Evolutionary conservation across 257 asterid genomes (phyloP), one percentile per base, ranked within the genome.

Genomic region (Solanum stenotomum): DNA sequence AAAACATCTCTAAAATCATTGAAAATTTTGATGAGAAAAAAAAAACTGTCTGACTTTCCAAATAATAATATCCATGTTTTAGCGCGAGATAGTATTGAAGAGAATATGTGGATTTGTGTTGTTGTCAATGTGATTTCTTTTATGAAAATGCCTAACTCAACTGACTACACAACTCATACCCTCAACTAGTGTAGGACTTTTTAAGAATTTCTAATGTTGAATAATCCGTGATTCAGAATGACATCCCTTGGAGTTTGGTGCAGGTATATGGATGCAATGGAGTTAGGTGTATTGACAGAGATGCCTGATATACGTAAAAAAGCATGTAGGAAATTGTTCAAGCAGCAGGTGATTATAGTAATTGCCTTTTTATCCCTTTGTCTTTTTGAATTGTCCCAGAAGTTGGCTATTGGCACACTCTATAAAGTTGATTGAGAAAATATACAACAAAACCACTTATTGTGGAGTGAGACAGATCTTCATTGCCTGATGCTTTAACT

Each of bases 211-310:
- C 37, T 10, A 27, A 44, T 81, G 9, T 81, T 81, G 68, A 44
- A 18, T 42, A 5, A 29, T 81, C 8, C 0, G 18, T 46, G 85
- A 81, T 81, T 29, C 5, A 0, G 27, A 29, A 81, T 81, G 35
- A 27, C 27, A 1, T 81, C 38, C 5, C 1, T 46, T 46, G 68
- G 29, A 46, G 16, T 81, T 81, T 81, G 40, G 27, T 81, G 40
- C 85, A 95, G 99, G 93, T 95, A 95, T 85, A 93, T 97, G 95
- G 92, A 94, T 88, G 92, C 88, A 34, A 93, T 90, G 96, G 98
- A 96, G 63, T 91, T 94, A 88, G 98, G 98, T 22, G 96, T 94
- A 71, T 88, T 97, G 91, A 93, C 87, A 74, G 98, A 92, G 89
- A 93, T 97, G 98, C 96, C 95, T 61, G 92, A 90, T 89, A 94